Evolutionary conservation across 305 asterid genomes (phyloP).

Genomic region (Fraxinus xanthoxyloides): DNA sequence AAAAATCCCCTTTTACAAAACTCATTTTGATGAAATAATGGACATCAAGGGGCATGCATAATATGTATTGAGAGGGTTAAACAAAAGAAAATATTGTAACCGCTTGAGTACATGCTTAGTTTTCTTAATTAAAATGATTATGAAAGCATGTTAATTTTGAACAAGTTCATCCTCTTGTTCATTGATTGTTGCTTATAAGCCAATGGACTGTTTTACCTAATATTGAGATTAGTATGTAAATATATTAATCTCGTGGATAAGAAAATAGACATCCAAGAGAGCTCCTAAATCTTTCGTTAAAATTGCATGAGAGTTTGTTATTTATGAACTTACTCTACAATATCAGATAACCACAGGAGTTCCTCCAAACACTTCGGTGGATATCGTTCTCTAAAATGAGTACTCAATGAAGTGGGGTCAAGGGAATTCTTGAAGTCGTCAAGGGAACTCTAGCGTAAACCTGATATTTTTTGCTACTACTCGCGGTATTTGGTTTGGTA

Average conservation of each 20-base stretch:
- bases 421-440: conserved; percentile 25
- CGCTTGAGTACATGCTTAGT: not conserved
- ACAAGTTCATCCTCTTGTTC: not conserved
- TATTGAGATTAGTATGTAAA: not conserved
- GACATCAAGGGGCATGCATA: not conserved
- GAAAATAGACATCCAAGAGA: not conserved
- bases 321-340: not conserved
- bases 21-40: too few relatives aligned
- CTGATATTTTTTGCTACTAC: conserved; percentile 17
- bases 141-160: not conserved
- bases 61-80: not conserved
- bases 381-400: not conserved
- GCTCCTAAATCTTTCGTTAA: not conserved
- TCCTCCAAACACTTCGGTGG: conserved; percentile 60
- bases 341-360: conserved; percentile 40
- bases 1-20: too few relatives aligned
- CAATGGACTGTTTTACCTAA: not conserved
- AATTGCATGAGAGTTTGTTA: not conserved
- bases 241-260: not conserved
- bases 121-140: not conserved
- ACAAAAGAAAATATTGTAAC: too few relatives aligned
- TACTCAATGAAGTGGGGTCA: conserved; percentile 39
- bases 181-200: not conserved
- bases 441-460: conserved; percentile 33
- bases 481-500: not conserved